Percentiles rank a stretch among this genome's conserved stretches.
phyloP scores from a whole-genome alignment of 768 basidiomycete genomes.

The Roridomyces roridus region DNA sequence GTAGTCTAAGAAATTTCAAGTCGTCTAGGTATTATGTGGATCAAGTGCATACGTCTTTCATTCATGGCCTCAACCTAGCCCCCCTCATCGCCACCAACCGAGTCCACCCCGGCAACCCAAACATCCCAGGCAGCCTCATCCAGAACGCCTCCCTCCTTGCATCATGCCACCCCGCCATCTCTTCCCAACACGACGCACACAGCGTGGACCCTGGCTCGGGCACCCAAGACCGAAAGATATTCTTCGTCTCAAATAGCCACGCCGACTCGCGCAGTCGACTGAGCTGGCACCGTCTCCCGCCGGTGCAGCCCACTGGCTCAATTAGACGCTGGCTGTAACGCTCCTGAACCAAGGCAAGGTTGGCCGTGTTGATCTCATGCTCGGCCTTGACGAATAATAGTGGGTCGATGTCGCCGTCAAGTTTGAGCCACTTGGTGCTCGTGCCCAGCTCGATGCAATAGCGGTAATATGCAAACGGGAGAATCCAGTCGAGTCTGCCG shows the following conservation, averaged over 20 bases:
- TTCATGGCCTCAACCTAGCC: not conserved
- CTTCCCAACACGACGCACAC: not conserved
- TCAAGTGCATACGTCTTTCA: too few species aligned
- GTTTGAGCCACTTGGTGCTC: not conserved
- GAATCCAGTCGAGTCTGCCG: conserved; percentile 1
- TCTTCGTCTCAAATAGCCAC: not conserved
- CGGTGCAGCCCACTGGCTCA: not conserved
- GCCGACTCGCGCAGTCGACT: not conserved
- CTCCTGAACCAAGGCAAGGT: not conserved
- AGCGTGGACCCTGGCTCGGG: not conserved
- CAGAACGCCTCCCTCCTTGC: not conserved
- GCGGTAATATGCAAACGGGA: conserved; percentile 5
- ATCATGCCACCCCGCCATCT: not conserved
- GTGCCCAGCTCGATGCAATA: conserved; percentile 2
- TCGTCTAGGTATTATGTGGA: too few species aligned
- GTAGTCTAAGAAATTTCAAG: too few species aligned
- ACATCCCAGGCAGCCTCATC: not conserved
- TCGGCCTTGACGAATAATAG: not conserved
- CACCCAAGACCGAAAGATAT: not conserved
- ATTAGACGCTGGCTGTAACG: not conserved
- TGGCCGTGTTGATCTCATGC: not conserved
- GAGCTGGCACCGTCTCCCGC: not conserved
- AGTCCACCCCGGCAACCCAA: conserved; percentile 5
- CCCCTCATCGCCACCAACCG: not conserved
- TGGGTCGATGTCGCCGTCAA: conserved; percentile 1